These are phyloP conservation scores for Gossypioides kirkii DNA, from an alignment of 345 rosid genomes.

Conservation along the genomic window DNA sequence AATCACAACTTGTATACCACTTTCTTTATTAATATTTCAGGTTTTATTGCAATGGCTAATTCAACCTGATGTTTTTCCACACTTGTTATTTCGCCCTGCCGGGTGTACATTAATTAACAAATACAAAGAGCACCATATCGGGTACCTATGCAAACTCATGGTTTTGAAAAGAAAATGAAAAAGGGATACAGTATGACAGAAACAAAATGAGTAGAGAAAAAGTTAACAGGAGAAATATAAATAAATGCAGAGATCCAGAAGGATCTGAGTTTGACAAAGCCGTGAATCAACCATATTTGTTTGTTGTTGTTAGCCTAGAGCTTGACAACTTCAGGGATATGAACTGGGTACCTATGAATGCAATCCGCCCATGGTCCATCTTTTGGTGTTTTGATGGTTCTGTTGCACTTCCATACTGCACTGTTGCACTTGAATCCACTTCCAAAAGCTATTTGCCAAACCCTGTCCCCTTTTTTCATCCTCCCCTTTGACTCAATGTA, in stretches of 20 bases:
- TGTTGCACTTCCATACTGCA: conserved; percentile 85
- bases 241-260: conserved; percentile 1
- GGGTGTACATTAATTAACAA: background rate
- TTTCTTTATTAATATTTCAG: background rate
- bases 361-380: conserved; percentile 78
- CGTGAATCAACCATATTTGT: conserved; percentile 9
- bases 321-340: conserved; percentile 71
- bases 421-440: conserved; percentile 94
- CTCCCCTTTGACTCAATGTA: conserved; percentile 79
- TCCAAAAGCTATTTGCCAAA: conserved; percentile 90
- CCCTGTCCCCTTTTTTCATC: conserved; percentile 55
- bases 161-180: background rate
- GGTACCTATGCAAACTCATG: background rate
- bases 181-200: background rate
- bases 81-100: background rate
- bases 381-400: conserved; percentile 44
- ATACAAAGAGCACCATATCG: background rate
- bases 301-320: conserved; percentile 27
- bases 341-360: conserved; percentile 63
- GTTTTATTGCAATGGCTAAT: background rate
- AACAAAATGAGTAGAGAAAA: background rate
- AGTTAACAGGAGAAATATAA: background rate
- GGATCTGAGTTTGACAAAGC: background rate
- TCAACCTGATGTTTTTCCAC: background rate
- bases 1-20: no score